These are phyloP conservation scores for Arthrobotrys musiformis DNA, from an alignment of 2,329 filamentous ascomycete genomes.

Conservation along the genomic window DNA sequence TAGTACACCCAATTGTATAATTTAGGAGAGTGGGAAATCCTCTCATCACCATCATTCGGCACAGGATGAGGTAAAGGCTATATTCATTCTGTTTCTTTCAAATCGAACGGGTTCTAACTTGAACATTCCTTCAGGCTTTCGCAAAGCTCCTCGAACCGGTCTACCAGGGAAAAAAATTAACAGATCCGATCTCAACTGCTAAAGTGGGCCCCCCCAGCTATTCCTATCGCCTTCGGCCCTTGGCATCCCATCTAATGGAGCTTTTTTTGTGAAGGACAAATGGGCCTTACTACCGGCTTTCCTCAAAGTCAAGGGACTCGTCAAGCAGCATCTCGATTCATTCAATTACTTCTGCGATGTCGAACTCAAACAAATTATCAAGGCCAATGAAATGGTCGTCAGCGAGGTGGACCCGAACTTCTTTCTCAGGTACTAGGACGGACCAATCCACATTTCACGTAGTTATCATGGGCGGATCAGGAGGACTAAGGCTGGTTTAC, in stretches of 20 bases:
- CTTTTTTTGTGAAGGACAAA: constrained; percentile 75
- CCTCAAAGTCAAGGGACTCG: constrained; percentile 93
- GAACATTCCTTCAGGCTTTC: constrained; percentile 62
- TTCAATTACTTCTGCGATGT: constrained; percentile 99
- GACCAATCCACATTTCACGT: background rate
- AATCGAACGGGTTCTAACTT: background rate
- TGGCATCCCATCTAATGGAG: background rate
- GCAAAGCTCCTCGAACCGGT: constrained; percentile 75
- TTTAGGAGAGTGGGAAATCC: constrained; percentile 24
- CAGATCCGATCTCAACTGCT: constrained; percentile 72
- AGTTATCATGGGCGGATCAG: background rate
- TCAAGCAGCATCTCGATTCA: constrained; percentile 98
- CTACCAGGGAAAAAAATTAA: constrained; percentile 75
- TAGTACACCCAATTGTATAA: background rate
- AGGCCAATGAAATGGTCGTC: constrained; percentile 85
- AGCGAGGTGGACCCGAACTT: constrained; percentile 94
- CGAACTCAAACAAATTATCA: constrained; percentile 95
- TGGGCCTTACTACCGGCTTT: constrained; percentile 98
- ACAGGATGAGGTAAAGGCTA: constrained; percentile 33
- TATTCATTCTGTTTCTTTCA: background rate
- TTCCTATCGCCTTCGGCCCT: background rate
- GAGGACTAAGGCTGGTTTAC: constrained; percentile 8
- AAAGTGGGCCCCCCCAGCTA: constrained; percentile 58
- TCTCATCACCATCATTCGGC: constrained; percentile 24
- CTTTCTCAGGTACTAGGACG: constrained; percentile 74